Base-by-base conservation (phyloP, 805 yeast genomes). In the Starmera amethionina region DNA sequence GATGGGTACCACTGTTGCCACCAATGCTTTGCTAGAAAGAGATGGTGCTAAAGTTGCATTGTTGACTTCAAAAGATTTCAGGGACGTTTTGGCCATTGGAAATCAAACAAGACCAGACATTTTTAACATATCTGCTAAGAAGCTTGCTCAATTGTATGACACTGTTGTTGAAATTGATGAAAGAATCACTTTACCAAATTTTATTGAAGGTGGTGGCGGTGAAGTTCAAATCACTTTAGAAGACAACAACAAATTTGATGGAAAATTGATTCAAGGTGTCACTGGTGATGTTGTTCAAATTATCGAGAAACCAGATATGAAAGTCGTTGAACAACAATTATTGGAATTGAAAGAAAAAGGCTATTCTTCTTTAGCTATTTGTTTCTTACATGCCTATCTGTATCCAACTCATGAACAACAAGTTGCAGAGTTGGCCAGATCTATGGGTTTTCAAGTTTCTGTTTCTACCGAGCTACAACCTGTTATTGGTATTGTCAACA, bases 201-300 rank as follows among this genome's bases (percentile, higher is more conserved):
- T 69, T 49, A 67, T 74, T 12, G 89, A 79, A 56, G 82, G 82
- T 50, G 85, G 83, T 6, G 64, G 61, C 34, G 56, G 56, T 11
- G 47, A 53, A 46, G 43, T 48, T 37, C 69, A 57, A 48, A 35
- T 39, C 14, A 54, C 52, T 15, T 37, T 47, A 7, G 65, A 51
- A 16, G 58, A 59, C 35, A 53, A 48, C 12, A 61, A 34, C 50
- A n/a, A 55, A 64, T 42, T 59, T 72, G 68, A 65, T 15, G 46
- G 48, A 9, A 70, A 70, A 15, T 58, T 54, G 38, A 65, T 69
- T 4, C 55, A 60, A 37, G 70, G 67, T 38, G 64, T 64, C 4
- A 76, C 86, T 36, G 85, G 87, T 10, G 94, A 85, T 53, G 67
- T 72, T 5, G 73, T 84, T 6, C 62, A 81, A 38, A 63, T 85